Conservation (phyloP, 352 stramenopile species). For the Globisporangium spinosum region DNA sequence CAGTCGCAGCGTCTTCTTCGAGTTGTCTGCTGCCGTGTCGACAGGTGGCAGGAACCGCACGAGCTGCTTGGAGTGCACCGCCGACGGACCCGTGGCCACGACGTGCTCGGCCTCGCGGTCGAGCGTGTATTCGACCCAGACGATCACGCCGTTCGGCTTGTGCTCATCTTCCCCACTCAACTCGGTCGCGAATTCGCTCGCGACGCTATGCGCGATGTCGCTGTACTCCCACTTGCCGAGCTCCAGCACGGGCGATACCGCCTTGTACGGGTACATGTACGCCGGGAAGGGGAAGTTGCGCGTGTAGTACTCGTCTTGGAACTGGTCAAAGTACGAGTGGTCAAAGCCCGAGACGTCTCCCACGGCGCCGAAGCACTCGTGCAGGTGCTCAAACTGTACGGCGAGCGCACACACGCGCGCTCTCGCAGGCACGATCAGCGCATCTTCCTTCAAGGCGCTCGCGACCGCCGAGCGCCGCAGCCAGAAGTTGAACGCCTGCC, state of each 20-base stretch:
- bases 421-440: slow-evolving; percentile 42
- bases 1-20: background rate
- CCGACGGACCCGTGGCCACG: slow-evolving; percentile 49
- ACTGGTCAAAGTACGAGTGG: slow-evolving; percentile 68
- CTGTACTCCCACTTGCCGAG: slow-evolving; percentile 48
- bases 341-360: slow-evolving; percentile 68
- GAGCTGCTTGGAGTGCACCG: slow-evolving; percentile 69
- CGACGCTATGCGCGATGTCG: slow-evolving; percentile 37
- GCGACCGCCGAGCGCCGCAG: slow-evolving; percentile 56
- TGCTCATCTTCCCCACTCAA: background rate
- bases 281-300: slow-evolving; percentile 78
- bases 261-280: slow-evolving; percentile 74
- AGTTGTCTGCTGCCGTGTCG: background rate
- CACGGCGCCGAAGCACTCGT: slow-evolving; percentile 76
- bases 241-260: slow-evolving; percentile 35
- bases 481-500: slow-evolving; percentile 86
- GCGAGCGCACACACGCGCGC: slow-evolving; percentile 54
- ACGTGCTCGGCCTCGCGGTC: slow-evolving; percentile 39
- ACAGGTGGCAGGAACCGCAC: slow-evolving; percentile 53
- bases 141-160: slow-evolving; percentile 55
- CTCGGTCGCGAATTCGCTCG: slow-evolving; percentile 16
- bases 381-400: slow-evolving; percentile 67
- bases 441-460: slow-evolving; percentile 31
- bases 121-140: slow-evolving; percentile 72
- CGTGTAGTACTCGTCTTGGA: slow-evolving; percentile 63